Evolutionary conservation across 768 basidiomycete species (phyloP), one percentile per base, ranked within the genome.

Genomic region (Termitomyces sp.): DNA sequence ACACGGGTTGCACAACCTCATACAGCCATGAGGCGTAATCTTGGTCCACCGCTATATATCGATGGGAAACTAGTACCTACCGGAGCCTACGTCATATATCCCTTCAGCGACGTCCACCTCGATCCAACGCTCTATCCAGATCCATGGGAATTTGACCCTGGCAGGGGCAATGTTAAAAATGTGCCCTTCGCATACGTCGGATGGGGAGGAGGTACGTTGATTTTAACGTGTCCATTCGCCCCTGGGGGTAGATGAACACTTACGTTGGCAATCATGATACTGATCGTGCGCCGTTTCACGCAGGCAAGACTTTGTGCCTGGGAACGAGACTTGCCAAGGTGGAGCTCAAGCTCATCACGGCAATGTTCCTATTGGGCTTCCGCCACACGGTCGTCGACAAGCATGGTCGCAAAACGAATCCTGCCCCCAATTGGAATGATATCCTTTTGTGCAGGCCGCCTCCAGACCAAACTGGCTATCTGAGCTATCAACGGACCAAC

Each of bases 1-100:
- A 82, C 89, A 24, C 86, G 89, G 41, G 74, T 91, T 49, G 88
- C 89, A 11, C 87, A 91, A 75, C 88, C 89, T 45, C 88, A 91
- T 71, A 82, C 83, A 1, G 89, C 89, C 58, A 89, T 91, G 88
- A 82, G 90, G 68, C 82, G 86, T 60, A 91, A 91, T 69, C 73
- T 89, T 58, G 89, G 89, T 18, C 87, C 86, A 64, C 86, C 88
- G 58, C 72, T 84, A 37, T 78, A 84, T 65, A 86, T 92, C 63
- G 81, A 86, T 72, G 82, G 82, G 61, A 88, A 85, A 71, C 72
- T 79, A 41, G 81, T 92, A 33, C 88, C 88, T 34, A 84, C 86
- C 22, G 89, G 88, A 58, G 81, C 88, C 55, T 91, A 88, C 67
- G 81, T 89, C 50, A 78, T 90, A 46, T 91, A 90, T 72, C 89